Conservation (phyloP, 2,329 filamentous ascomycete genomes). For the Fonsecaea multimorphosa region DNA sequence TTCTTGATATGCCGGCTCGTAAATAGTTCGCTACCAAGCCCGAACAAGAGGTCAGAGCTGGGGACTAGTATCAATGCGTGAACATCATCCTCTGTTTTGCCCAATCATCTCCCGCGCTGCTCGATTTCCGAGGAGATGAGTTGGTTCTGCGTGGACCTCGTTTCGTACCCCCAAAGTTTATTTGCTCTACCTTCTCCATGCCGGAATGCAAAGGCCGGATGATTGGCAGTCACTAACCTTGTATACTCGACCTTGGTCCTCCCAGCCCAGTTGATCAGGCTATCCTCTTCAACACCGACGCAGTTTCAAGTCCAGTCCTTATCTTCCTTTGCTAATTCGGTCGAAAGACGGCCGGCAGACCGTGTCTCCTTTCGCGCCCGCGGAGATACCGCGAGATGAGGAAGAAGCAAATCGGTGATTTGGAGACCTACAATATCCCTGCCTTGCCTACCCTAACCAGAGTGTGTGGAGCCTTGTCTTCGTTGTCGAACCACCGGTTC, state of each 20-base stretch:
- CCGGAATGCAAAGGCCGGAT: conserved; percentile 1
- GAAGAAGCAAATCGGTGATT: not conserved
- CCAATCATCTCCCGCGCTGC: not conserved
- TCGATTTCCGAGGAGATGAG: conserved; percentile 11
- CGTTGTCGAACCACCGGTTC: not conserved
- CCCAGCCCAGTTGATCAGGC: not conserved
- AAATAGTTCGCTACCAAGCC: not conserved
- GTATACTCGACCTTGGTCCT: not conserved
- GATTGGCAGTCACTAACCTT: not conserved
- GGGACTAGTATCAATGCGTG: not conserved
- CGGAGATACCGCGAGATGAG: not conserved
- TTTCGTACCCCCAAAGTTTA: not conserved
- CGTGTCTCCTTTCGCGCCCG: not conserved
- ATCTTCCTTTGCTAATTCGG: not conserved
- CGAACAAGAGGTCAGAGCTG: not conserved
- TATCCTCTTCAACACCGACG: not conserved
- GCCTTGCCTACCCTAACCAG: not conserved
- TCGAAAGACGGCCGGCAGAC: not conserved
- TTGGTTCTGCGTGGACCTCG: conserved; percentile 1
- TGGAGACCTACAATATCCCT: not conserved
- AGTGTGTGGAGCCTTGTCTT: not conserved
- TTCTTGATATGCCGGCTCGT: not conserved
- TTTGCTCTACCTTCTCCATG: not conserved
- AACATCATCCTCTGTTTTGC: not conserved
- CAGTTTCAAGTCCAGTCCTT: not conserved